These are phyloP conservation scores for Canavalia gladiata DNA, from an alignment of 306 rosid genomes.

Conservation along the genomic window DNA sequence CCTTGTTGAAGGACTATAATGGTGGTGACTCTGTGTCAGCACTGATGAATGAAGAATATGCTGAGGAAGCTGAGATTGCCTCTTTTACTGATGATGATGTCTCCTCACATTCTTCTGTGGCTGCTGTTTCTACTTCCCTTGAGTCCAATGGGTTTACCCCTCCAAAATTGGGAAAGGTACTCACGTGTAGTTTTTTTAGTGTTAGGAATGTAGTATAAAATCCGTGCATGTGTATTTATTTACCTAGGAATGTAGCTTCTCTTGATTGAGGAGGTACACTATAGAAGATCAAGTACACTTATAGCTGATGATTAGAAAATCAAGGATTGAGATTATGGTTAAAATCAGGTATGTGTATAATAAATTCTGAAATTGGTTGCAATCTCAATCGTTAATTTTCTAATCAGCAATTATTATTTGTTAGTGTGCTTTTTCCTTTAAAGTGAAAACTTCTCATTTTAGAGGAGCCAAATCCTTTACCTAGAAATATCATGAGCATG, in stretches of 20 bases:
- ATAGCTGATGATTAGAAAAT: too few species aligned
- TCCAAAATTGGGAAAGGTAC: constrained; percentile 64
- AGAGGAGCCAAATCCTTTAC: not conserved
- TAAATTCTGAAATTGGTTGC: too few species aligned
- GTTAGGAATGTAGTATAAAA: not conserved
- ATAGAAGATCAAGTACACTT: too few species aligned
- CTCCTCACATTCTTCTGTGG: constrained; percentile 74
- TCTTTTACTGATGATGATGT: constrained; percentile 82
- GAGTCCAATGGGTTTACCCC: constrained; percentile 49
- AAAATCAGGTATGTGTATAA: too few species aligned
- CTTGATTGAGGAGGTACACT: too few species aligned
- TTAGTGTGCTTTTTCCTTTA: too few species aligned
- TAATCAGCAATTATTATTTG: too few species aligned
- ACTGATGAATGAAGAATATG: constrained; percentile 71
- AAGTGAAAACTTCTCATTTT: too few species aligned
- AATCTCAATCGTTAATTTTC: too few species aligned
- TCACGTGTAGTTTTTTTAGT: not conserved
- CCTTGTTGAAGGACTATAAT: constrained; percentile 58
- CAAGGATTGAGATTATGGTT: too few species aligned
- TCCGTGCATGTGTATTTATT: not conserved
- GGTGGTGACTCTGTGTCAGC: constrained; percentile 73
- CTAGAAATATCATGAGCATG: constrained; percentile 18
- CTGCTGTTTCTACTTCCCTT: constrained; percentile 47
- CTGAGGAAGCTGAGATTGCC: constrained; percentile 74
- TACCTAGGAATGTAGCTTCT: too few species aligned